These are phyloP conservation scores for Phytophthora ramorum DNA, from an alignment of 352 stramenopile species.

Conservation along the genomic window DNA sequence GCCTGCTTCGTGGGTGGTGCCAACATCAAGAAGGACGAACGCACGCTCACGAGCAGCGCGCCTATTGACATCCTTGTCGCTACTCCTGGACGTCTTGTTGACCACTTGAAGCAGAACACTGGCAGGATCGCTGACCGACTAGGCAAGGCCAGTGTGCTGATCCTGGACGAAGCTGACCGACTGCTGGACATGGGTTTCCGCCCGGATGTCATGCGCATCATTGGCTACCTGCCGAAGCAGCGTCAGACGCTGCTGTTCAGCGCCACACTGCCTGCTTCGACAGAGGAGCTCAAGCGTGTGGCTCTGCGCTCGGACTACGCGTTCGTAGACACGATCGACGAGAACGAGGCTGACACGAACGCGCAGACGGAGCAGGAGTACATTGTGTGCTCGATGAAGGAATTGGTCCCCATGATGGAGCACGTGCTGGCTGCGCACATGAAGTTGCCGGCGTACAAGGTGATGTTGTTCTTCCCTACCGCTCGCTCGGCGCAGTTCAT, in stretches of 20 bases:
- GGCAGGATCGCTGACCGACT: slow-evolving; percentile 77
- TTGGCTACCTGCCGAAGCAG: slow-evolving; percentile 54
- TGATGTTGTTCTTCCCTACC: slow-evolving; percentile 96
- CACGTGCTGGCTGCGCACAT: slow-evolving; percentile 79
- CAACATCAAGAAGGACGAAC: slow-evolving; percentile 81
- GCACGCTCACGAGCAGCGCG: slow-evolving; percentile 37
- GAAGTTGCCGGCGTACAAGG: slow-evolving; percentile 88
- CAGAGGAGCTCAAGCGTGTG: slow-evolving; percentile 89
- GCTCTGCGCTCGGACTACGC: slow-evolving; percentile 87
- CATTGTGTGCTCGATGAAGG: slow-evolving; percentile 70
- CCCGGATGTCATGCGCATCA: slow-evolving; percentile 92
- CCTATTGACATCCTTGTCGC: slow-evolving; percentile 95
- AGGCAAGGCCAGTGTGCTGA: slow-evolving; percentile 59
- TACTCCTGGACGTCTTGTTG: slow-evolving; percentile 95
- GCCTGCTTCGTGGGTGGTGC: slow-evolving; percentile 89
- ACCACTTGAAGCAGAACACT: slow-evolving; percentile 95
- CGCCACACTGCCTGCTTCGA: slow-evolving; percentile 91
- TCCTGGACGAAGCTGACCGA: slow-evolving; percentile 97
- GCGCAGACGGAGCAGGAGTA: slow-evolving; percentile 89
- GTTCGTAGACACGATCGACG: slow-evolving; percentile 94
- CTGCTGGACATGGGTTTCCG: slow-evolving; percentile 97
- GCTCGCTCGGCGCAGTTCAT: slow-evolving; percentile 90
- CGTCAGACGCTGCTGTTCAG: slow-evolving; percentile 97
- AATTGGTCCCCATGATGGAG: slow-evolving; percentile 80
- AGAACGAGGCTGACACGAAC: slow-evolving; percentile 92